phyloP scores from a whole-genome alignment of 208 protist species.

The Herpetomonas tarakana region DNA sequence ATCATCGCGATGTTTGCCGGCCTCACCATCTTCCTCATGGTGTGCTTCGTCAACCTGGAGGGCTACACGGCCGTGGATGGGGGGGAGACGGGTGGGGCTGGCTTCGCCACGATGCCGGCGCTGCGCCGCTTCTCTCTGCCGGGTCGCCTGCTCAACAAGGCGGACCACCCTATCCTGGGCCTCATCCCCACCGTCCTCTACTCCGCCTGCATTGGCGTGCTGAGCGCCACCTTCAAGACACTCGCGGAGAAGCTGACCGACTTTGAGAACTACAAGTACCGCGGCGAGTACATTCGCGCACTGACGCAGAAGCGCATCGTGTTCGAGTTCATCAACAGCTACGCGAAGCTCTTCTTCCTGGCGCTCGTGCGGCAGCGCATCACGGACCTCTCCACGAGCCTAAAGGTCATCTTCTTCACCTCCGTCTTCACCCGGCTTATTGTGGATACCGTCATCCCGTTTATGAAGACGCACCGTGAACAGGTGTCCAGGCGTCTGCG shows the following conservation, averaged over 20 bases:
- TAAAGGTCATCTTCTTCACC: slow-evolving; percentile 44
- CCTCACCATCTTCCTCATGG: slow-evolving; percentile 27
- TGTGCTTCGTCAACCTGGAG: slow-evolving; percentile 61
- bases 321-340: slow-evolving; percentile 72
- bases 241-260: slow-evolving; percentile 49
- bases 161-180: slow-evolving; percentile 14
- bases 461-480: slow-evolving; percentile 34
- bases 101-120: slow-evolving; percentile 20
- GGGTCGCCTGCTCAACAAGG: slow-evolving; percentile 43
- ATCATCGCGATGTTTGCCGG: slow-evolving; percentile 35
- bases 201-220: slow-evolving; percentile 24
- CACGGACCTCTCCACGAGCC: slow-evolving; percentile 30
- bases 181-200: slow-evolving; percentile 42
- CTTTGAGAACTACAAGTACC: slow-evolving; percentile 61
- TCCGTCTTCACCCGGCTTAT: slow-evolving; percentile 41
- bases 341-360: slow-evolving; percentile 60
- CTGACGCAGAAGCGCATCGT: slow-evolving; percentile 62
- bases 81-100: slow-evolving; percentile 20
- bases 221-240: slow-evolving; percentile 45
- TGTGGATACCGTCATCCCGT: slow-evolving; percentile 55
- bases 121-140: slow-evolving; percentile 26
- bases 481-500: slow-evolving; percentile 5
- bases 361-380: slow-evolving; percentile 51
- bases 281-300: slow-evolving; percentile 48
- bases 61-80: slow-evolving; percentile 25